These are phyloP conservation scores for Sextonia rubra DNA, from an alignment of 164 flowering plant genomes.

Conservation along the genomic window DNA sequence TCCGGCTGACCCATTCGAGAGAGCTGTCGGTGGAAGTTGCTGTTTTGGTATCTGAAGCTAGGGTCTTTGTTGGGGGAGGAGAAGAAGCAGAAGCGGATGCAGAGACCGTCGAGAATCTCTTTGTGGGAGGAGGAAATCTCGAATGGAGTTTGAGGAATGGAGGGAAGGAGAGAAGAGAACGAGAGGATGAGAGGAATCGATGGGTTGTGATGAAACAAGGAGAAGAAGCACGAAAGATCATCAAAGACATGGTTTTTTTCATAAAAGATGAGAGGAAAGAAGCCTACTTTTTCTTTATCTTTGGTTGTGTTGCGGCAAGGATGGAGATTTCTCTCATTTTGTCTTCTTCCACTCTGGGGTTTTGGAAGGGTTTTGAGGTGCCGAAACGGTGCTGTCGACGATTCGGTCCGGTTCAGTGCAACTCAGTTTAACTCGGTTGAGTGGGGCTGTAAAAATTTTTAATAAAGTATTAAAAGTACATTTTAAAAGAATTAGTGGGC, in stretches of 20 bases:
- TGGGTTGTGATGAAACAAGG: background rate
- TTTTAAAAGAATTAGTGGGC: too few relatives aligned
- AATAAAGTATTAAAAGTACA: too few relatives aligned
- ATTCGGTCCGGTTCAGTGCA: too few relatives aligned
- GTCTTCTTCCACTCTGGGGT: too few relatives aligned
- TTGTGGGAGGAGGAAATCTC: slow-evolving; percentile 4
- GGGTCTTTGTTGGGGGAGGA: slow-evolving; percentile 29
- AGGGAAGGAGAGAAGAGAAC: slow-evolving; percentile 4
- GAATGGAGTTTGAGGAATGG: slow-evolving; percentile 12
- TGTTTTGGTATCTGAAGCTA: slow-evolving; percentile 17
- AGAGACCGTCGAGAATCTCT: slow-evolving; percentile 13
- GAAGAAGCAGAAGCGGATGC: slow-evolving; percentile 9
- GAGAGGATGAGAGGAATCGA: slow-evolving; percentile 22
- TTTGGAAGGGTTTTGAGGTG: too few relatives aligned
- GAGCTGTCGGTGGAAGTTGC: slow-evolving; percentile 17
- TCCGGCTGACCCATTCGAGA: slow-evolving; percentile 72
- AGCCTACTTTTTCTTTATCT: too few relatives aligned
- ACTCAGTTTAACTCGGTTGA: too few relatives aligned
- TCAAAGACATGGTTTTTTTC: background rate
- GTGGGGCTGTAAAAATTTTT: too few relatives aligned
- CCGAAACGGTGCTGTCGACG: too few relatives aligned
- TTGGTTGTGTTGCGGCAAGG: too few relatives aligned
- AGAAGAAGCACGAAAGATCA: background rate
- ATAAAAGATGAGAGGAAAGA: too few relatives aligned
- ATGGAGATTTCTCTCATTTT: too few relatives aligned